Percentiles rank a stretch among this genome's conserved stretches.
phyloP scores from a whole-genome alignment of 2,329 filamentous ascomycete species.

The Neofusicoccum ribis region DNA sequence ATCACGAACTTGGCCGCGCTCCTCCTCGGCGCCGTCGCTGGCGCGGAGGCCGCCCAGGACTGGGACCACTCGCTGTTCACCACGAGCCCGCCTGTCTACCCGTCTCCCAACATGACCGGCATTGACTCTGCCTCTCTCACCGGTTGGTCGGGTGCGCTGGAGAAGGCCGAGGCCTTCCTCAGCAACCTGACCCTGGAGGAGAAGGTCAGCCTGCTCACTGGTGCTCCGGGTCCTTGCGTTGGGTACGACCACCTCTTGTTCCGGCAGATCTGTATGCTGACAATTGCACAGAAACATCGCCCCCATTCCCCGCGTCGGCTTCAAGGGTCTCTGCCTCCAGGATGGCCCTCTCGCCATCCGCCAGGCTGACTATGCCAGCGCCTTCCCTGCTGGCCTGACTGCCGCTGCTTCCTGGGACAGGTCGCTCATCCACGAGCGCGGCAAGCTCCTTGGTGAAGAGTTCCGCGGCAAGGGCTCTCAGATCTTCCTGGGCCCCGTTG shows the following conservation, averaged over 20 bases:
- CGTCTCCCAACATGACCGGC: conserved; percentile 21
- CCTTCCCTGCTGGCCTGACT: conserved; percentile 40
- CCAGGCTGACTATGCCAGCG: conserved; percentile 29
- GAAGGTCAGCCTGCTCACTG: conserved; percentile 42
- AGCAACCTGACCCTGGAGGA: conserved; percentile 39
- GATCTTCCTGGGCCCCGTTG: conserved; percentile 45
- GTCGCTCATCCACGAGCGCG: conserved; percentile 35
- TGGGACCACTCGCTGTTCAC: conserved; percentile 22
- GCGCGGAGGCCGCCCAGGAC: conserved; percentile 17
- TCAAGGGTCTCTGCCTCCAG: conserved; percentile 42
- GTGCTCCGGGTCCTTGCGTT: conserved; percentile 36
- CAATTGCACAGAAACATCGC: conserved; percentile 29
- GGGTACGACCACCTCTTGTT: conserved; percentile 24
- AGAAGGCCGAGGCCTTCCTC: conserved; percentile 37
- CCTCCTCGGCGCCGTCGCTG: conserved; percentile 15
- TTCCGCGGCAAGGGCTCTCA: conserved; percentile 40
- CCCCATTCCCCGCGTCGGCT: conserved; percentile 39
- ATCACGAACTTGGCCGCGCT: conserved; percentile 15
- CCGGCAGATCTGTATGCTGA: neutral
- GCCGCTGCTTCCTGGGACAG: conserved; percentile 44
- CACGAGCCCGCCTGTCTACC: conserved; percentile 22
- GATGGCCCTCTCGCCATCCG: conserved; percentile 39
- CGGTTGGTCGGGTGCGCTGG: conserved; percentile 37
- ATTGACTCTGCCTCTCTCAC: conserved; percentile 2
- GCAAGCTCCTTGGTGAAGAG: conserved; percentile 33